Evolutionary conservation across 2,329 filamentous ascomycete genomes (phyloP).

Genomic region (Monilinia laxa): DNA sequence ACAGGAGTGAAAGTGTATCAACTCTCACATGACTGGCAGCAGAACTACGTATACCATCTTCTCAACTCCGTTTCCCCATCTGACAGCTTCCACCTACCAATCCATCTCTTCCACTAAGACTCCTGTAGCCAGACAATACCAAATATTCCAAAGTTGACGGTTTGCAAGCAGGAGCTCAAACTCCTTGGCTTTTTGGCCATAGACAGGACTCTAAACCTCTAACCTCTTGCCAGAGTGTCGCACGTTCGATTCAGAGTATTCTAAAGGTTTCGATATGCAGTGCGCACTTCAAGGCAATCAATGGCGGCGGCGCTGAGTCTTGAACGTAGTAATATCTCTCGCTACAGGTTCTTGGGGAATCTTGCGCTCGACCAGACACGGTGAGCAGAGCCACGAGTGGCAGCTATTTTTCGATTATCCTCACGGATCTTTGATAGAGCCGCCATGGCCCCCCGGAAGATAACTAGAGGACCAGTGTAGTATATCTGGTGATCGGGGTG

Average conservation of each 20-base stretch:
- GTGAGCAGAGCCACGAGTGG: neutral
- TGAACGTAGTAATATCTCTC: slow-evolving; percentile 10
- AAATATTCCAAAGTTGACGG: too few species aligned
- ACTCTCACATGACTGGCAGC: neutral
- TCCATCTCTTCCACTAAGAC: too few species aligned
- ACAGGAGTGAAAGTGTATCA: neutral
- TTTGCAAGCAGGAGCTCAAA: too few species aligned
- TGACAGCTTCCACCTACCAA: neutral
- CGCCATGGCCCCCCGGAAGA: neutral
- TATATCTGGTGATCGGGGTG: too few species aligned
- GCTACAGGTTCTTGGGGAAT: neutral
- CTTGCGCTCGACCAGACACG: neutral
- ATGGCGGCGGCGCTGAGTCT: neutral
- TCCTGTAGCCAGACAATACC: too few species aligned
- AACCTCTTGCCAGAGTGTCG: slow-evolving; percentile 28
- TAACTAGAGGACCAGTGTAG: too few species aligned
- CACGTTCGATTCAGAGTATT: slow-evolving; percentile 27
- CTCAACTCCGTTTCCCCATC: neutral
- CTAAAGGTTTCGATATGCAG: slow-evolving; percentile 37
- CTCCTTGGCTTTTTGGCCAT: neutral
- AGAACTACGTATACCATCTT: neutral
- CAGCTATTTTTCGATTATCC: neutral
- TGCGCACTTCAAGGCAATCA: slow-evolving; percentile 30
- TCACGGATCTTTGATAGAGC: slow-evolving; percentile 2
- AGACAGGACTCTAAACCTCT: too few species aligned